phyloP scores from a whole-genome alignment of 331 rosid species.

The Malus hybrid region DNA sequence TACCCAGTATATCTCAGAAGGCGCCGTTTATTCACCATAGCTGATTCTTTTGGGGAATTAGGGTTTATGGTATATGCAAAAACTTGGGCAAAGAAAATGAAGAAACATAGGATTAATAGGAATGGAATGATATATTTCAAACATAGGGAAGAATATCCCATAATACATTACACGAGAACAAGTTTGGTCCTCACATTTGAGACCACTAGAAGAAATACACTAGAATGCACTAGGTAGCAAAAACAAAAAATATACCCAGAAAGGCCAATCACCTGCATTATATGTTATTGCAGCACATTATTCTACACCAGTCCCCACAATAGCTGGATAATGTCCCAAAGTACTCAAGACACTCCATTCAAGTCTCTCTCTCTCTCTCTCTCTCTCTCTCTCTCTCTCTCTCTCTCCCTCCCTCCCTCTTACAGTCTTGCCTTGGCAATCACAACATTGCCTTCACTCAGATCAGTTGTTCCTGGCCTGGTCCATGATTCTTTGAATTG shows the following conservation, averaged over 20 bases:
- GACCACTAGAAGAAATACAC: conserved; percentile 1
- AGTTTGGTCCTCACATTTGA: neutral
- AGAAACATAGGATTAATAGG: neutral
- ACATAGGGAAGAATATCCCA: neutral
- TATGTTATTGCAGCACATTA: conserved; percentile 20
- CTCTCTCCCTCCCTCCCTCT: neutral
- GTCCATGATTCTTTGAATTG: conserved; percentile 92
- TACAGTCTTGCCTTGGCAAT: conserved; percentile 87
- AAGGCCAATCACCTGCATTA: conserved; percentile 14
- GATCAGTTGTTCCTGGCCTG: conserved; percentile 53
- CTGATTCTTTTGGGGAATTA: neutral
- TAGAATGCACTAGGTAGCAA: neutral
- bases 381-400: neutral
- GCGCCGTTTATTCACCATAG: neutral
- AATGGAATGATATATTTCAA: neutral
- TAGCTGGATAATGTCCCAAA: conserved; percentile 2
- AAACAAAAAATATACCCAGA: conserved; percentile 11
- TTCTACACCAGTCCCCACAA: conserved; percentile 18
- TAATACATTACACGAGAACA: conserved; percentile 1
- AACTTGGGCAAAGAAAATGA: neutral
- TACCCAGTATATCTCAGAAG: neutral
- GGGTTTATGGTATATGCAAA: neutral
- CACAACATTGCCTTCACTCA: conserved; percentile 48
- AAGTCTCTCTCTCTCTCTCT: neutral
- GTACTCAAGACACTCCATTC: conserved; percentile 1